Percentiles rank a stretch among this genome's conserved stretches.
Conservation (phyloP, 2,329 filamentous ascomycete species). For the Aspergillus calidoustus region DNA sequence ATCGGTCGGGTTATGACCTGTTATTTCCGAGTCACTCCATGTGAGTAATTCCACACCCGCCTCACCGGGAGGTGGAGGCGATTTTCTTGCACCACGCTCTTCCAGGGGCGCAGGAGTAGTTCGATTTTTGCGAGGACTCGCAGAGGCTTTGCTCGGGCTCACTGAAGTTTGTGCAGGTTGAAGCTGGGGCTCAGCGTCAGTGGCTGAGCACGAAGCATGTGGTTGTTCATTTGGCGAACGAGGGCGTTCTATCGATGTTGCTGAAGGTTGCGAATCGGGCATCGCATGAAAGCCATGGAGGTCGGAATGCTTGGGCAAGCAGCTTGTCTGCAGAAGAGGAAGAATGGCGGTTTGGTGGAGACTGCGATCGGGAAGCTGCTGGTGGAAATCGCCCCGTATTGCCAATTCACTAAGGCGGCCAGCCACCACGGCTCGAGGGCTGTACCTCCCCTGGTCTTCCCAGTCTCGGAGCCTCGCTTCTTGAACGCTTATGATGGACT, state of each 20-base stretch:
- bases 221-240: neutral
- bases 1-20: slow-evolving; percentile 61
- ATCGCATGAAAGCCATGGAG: slow-evolving; percentile 23
- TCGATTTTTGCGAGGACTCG: slow-evolving; percentile 31
- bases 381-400: slow-evolving; percentile 38
- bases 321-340: slow-evolving; percentile 21
- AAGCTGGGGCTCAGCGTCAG: slow-evolving; percentile 10
- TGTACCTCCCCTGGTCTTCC: slow-evolving; percentile 38
- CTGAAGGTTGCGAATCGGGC: slow-evolving; percentile 24
- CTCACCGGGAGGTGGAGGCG: slow-evolving; percentile 38
- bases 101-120: slow-evolving; percentile 27
- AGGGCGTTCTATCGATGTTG: neutral
- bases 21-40: slow-evolving; percentile 67
- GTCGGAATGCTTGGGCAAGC: slow-evolving; percentile 16
- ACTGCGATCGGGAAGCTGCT: slow-evolving; percentile 21
- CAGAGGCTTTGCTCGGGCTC: slow-evolving; percentile 25
- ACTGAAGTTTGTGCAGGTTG: slow-evolving; percentile 17
- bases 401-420: slow-evolving; percentile 47
- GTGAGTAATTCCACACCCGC: slow-evolving; percentile 41
- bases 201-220: slow-evolving; percentile 14
- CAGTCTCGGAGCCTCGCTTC: slow-evolving; percentile 38
- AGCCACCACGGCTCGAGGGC: slow-evolving; percentile 46
- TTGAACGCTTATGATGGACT: slow-evolving; percentile 36
- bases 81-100: slow-evolving; percentile 34
- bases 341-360: slow-evolving; percentile 17